Conservation (phyloP, 495 filamentous ascomycete genomes). For the Penicillium robsamsonii region DNA sequence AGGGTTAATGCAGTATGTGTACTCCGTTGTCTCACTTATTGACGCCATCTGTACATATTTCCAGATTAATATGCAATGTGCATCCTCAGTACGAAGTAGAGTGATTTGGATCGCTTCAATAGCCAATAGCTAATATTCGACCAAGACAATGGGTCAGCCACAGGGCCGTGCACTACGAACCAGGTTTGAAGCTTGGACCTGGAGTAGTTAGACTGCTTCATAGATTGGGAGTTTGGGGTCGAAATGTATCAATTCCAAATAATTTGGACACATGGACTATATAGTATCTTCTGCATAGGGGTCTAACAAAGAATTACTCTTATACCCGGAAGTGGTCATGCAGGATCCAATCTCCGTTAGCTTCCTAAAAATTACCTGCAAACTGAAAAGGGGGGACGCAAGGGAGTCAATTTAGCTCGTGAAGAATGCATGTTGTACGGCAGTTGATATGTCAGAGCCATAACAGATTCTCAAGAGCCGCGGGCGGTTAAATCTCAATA, state of each 20-base stretch:
- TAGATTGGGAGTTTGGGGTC: too few species aligned
- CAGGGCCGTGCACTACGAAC: constrained; percentile 6
- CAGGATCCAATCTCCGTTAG: constrained; percentile 12
- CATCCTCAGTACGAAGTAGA: background rate
- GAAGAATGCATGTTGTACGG: background rate
- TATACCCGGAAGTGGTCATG: background rate
- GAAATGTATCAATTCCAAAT: background rate
- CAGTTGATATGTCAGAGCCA: constrained; percentile 1
- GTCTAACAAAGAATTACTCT: background rate
- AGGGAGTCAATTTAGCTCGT: constrained; percentile 2
- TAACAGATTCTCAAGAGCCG: background rate
- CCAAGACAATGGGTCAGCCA: constrained; percentile 7
- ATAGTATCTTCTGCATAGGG: background rate
- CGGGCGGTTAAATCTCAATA: background rate
- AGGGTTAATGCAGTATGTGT: background rate
- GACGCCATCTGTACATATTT: background rate
- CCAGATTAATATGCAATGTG: background rate
- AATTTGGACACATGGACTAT: background rate
- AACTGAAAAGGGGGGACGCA: background rate
- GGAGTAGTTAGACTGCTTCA: background rate
- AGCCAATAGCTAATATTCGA: background rate
- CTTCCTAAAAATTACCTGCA: background rate
- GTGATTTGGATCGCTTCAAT: background rate
- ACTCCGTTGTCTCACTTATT: background rate
- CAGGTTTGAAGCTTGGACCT: constrained; percentile 3